phyloP scores from a whole-genome alignment of 768 basidiomycete species.

The Mycena amicta region DNA sequence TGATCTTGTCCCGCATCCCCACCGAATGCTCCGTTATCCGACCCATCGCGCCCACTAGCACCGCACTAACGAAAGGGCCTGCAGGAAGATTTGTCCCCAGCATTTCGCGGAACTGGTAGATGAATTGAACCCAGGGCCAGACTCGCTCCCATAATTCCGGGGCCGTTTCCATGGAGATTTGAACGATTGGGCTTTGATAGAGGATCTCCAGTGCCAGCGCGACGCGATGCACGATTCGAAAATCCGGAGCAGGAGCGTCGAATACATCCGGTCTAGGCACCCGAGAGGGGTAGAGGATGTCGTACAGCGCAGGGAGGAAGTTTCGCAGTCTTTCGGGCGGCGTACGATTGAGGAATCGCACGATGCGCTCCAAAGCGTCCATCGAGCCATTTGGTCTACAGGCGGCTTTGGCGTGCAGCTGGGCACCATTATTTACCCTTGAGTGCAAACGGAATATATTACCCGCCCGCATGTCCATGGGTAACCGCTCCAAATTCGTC shows the following conservation, averaged over 20 bases:
- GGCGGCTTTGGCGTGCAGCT: not conserved
- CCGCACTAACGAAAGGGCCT: not conserved
- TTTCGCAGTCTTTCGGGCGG: not conserved
- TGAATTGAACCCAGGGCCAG: not conserved
- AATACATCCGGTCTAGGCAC: not conserved
- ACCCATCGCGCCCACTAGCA: not conserved
- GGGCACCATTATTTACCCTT: no score
- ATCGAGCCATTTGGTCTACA: not conserved
- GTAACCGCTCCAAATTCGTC: not conserved
- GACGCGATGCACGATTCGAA: not conserved
- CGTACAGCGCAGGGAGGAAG: not conserved
- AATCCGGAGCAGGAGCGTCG: not conserved
- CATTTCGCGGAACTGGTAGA: slow-evolving; percentile 1
- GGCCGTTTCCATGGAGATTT: not conserved
- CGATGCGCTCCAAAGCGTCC: not conserved
- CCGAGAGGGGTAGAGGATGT: not conserved
- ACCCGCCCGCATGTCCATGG: not conserved
- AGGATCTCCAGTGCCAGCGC: not conserved
- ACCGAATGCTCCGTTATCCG: not conserved
- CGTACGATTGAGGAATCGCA: not conserved
- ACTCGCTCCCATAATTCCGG: not conserved
- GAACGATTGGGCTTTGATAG: not conserved
- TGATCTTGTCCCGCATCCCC: not conserved
- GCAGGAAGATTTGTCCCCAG: not conserved
- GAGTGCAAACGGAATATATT: not conserved